Evolutionary conservation across 345 rosid genomes (phyloP), one percentile per base, ranked within the genome.

Genomic region (Abelmoschus esculentus): DNA sequence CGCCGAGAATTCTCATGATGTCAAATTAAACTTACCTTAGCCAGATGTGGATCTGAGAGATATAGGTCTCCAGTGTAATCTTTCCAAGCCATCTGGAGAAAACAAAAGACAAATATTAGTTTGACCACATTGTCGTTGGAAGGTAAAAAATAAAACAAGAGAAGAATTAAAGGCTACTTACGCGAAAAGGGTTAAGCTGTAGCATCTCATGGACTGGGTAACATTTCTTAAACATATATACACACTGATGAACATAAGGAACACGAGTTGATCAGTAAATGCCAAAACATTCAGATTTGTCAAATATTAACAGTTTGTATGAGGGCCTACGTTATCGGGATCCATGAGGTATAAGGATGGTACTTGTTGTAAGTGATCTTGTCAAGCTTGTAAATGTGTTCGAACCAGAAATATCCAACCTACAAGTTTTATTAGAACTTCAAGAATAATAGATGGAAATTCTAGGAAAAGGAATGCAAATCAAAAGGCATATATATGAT

Each of bases 291-390:
- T 32, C 60, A 13, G 15, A 40, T 10, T 52, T 61, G 29, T 65
- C 3, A 66, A 77, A 68, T 60, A 40, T 19, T 49, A 62, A 52
- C 22, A 74, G 75, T 65, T 14, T 58, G 70, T 57, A 64, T 32
- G 73, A 68, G 58, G 58, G 38, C 92, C 10, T 87, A 95, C 99
- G 99, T 91, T 68, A 95, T 88, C 42, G 99, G 99, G 78, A 95
- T 95, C 99, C 99, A 95, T 4, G 99, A 95, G 62, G 97, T 95
- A 74, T 91, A 95, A 61, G 99, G 99, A 80, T 95, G 99, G 80
- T 82, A 95, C 77, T 91, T 95, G 81, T 95, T 95, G 89, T 95
- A 95, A 34, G 93, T 80, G 66, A 82, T 42, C 83, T 91, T 95
- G 85, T 95, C 99, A 87, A 95, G 69, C 90, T 82, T 95, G 96